Conservation (phyloP, 2,329 filamentous ascomycete species). For the Lasiodiplodia citricola region DNA sequence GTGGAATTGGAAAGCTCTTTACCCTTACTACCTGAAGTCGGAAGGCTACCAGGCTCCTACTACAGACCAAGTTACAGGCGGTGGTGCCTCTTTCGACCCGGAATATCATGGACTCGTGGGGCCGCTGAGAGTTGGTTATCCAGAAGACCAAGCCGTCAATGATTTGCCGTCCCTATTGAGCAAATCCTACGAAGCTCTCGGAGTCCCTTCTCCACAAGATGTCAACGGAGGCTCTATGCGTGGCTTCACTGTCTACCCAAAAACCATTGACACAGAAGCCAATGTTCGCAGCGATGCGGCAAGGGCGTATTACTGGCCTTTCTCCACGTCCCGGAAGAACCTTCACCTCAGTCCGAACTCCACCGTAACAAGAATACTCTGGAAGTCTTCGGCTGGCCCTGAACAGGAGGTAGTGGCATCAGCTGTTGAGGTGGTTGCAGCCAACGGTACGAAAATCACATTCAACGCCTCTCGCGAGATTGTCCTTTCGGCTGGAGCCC, state of each 20-base stretch:
- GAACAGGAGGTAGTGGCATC: slow-evolving; percentile 32
- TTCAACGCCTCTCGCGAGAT: slow-evolving; percentile 30
- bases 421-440: neutral
- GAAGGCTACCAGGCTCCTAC: slow-evolving; percentile 40
- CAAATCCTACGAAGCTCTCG: slow-evolving; percentile 35
- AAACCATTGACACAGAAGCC: slow-evolving; percentile 46
- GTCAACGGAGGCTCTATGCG: slow-evolving; percentile 34
- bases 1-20: slow-evolving; percentile 43
- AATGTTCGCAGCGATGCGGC: slow-evolving; percentile 54
- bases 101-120: slow-evolving; percentile 34
- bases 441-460: neutral
- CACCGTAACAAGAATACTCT: slow-evolving; percentile 48
- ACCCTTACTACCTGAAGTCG: slow-evolving; percentile 44
- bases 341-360: slow-evolving; percentile 52
- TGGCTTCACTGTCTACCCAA: slow-evolving; percentile 49
- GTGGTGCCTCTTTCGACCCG: slow-evolving; percentile 35
- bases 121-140: slow-evolving; percentile 30
- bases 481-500: slow-evolving; percentile 30
- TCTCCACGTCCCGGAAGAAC: slow-evolving; percentile 44
- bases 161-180: slow-evolving; percentile 19
- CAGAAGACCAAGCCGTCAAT: slow-evolving; percentile 24
- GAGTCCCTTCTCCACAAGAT: slow-evolving; percentile 34
- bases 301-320: slow-evolving; percentile 54
- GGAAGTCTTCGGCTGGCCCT: slow-evolving; percentile 31
- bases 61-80: slow-evolving; percentile 33